Percentiles rank a stretch among this genome's conserved stretches.
Evolutionary conservation across 2,329 filamentous ascomycete genomes (phyloP).

Genomic region (Lachnellula occidentalis): DNA sequence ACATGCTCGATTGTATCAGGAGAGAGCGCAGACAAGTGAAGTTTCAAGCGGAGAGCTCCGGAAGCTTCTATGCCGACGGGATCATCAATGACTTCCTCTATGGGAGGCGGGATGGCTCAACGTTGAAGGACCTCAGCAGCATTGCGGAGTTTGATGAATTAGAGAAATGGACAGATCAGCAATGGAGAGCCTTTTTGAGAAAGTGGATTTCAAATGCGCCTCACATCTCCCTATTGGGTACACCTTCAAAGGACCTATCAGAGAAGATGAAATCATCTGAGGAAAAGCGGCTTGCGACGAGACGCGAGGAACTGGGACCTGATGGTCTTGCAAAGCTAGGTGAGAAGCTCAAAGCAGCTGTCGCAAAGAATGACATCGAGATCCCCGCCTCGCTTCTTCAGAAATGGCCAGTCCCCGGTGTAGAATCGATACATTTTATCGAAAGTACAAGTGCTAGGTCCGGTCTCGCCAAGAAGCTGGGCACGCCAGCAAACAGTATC

Average conservation of each 20-base stretch:
- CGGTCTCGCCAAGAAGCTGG: conserved; percentile 69
- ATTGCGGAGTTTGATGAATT: conserved; percentile 61
- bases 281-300: conserved; percentile 68
- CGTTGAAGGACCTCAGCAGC: conserved; percentile 53
- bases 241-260: conserved; percentile 74
- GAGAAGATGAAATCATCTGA: conserved; percentile 79
- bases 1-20: conserved; percentile 81
- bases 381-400: conserved; percentile 81
- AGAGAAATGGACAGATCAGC: conserved; percentile 71
- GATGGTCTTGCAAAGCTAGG: conserved; percentile 72
- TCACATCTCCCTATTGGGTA: conserved; percentile 83
- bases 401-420: conserved; percentile 73
- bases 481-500: conserved; percentile 59
- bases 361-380: conserved; percentile 79
- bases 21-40: conserved; percentile 77
- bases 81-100: conserved; percentile 93
- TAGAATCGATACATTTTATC: conserved; percentile 93
- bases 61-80: conserved; percentile 74
- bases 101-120: conserved; percentile 77
- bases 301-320: conserved; percentile 74
- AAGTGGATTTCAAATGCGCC: conserved; percentile 82
- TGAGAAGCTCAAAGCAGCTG: conserved; percentile 73
- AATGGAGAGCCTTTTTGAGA: conserved; percentile 78
- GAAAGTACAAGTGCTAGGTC: conserved; percentile 78
- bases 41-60: conserved; percentile 75